phyloP scores from a whole-genome alignment of 495 filamentous ascomycete genomes.

The Hypoxylon intermedium region DNA sequence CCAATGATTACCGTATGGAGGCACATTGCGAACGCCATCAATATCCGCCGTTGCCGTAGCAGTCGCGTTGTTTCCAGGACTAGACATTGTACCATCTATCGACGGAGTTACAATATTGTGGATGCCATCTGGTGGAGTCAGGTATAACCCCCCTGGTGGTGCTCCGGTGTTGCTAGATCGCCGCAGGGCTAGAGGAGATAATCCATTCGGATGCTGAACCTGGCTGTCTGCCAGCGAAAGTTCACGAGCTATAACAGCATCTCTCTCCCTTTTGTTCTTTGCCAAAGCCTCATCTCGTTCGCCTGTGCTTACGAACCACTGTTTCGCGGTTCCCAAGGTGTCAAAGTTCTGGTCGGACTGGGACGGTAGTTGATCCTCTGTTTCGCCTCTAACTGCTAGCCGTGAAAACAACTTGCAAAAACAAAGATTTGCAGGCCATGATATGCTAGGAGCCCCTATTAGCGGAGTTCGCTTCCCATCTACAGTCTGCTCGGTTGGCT shows the following conservation, averaged over 20 bases:
- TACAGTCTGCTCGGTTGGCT: conserved; percentile 48
- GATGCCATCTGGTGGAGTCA: conserved; percentile 83
- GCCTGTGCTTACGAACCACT: conserved; percentile 65
- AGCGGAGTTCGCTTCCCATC: conserved; percentile 54
- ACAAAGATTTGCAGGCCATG: conserved; percentile 60
- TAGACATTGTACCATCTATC: conserved; percentile 56
- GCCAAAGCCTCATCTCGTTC: conserved; percentile 56
- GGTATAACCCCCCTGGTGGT: conserved; percentile 74
- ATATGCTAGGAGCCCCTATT: conserved; percentile 44
- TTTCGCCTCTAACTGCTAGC: conserved; percentile 29
- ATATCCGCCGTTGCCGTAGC: conserved; percentile 32
- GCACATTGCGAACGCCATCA: conserved; percentile 35
- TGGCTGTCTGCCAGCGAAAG: conserved; percentile 47
- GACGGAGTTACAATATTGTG: conserved; percentile 56
- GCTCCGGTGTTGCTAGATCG: conserved; percentile 60
- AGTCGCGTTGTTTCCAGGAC: conserved; percentile 51
- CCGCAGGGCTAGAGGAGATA: conserved; percentile 54
- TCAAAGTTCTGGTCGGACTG: conserved; percentile 52
- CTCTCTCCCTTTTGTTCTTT: conserved; percentile 61
- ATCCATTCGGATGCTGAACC: conserved; percentile 42
- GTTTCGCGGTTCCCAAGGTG: conserved; percentile 70
- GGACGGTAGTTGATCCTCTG: conserved; percentile 24
- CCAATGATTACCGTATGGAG: conserved; percentile 45
- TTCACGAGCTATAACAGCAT: conserved; percentile 55
- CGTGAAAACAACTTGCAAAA: conserved; percentile 51